phyloP scores from a whole-genome alignment of 2,329 filamentous ascomycete genomes.

The Dothideomycetes sp. region DNA sequence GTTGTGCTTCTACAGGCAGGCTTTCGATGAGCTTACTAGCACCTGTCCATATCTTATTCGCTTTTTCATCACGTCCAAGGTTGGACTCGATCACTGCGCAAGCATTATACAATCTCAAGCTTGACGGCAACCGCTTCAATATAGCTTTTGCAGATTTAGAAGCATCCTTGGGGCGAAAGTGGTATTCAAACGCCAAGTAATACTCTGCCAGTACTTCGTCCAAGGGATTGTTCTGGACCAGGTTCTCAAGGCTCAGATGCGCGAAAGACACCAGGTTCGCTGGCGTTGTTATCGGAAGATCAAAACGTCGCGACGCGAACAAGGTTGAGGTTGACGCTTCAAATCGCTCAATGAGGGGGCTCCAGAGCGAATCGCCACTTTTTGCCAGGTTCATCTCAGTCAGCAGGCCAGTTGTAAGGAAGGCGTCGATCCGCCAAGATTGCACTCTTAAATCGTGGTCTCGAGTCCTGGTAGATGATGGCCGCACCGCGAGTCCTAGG shows the following conservation, averaged over 20 bases:
- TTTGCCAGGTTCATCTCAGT: too few species aligned
- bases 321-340: not conserved
- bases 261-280: constrained; percentile 20
- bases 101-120: constrained; percentile 61
- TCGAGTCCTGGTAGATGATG: not conserved
- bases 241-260: constrained; percentile 44
- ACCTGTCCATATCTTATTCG: constrained; percentile 54
- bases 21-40: constrained; percentile 49
- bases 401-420: constrained; percentile 4
- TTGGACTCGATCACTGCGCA: constrained; percentile 63
- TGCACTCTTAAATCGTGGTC: not conserved
- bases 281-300: too few species aligned
- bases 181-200: constrained; percentile 55
- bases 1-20: constrained; percentile 23
- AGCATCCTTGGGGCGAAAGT: constrained; percentile 39
- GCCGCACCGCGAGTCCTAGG: constrained; percentile 39
- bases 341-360: not conserved
- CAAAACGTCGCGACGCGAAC: too few species aligned
- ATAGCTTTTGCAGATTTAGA: constrained; percentile 63
- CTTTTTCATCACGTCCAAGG: constrained; percentile 45
- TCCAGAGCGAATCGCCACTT: too few species aligned
- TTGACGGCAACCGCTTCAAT: constrained; percentile 56
- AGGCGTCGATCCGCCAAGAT: constrained; percentile 2
- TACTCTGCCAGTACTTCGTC: constrained; percentile 54
- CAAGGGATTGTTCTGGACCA: constrained; percentile 35